phyloP scores from a whole-genome alignment of 2,329 filamentous ascomycete genomes.

The Xylaria sp. region DNA sequence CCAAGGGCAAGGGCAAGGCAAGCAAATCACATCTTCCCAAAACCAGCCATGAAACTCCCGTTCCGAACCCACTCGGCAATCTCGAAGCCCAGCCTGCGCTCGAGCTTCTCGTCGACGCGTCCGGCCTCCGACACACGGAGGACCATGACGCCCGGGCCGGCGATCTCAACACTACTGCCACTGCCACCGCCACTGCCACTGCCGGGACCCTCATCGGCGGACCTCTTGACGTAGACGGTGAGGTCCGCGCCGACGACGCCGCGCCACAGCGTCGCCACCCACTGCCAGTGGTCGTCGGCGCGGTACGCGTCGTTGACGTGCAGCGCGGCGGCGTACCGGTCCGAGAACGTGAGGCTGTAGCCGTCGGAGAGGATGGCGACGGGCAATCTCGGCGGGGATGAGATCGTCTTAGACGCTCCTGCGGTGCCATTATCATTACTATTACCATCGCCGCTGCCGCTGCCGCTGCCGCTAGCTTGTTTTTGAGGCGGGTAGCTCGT shows the following conservation, averaged over 20 bases:
- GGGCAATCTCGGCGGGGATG: constrained; percentile 58
- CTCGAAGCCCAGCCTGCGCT: constrained; percentile 85
- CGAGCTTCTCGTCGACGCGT: constrained; percentile 72
- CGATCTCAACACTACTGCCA: constrained; percentile 65
- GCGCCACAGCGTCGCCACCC: constrained; percentile 94
- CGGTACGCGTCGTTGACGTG: constrained; percentile 81
- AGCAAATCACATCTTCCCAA: constrained; percentile 32
- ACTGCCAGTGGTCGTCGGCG: constrained; percentile 94
- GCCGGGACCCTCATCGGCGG: constrained; percentile 35
- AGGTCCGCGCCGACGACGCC: constrained; percentile 85
- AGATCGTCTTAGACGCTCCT: no score
- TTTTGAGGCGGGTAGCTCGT: constrained; percentile 46
- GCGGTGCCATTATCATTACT: background rate
- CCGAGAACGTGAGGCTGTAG: constrained; percentile 82
- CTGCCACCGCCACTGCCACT: constrained; percentile 24
- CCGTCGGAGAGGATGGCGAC: constrained; percentile 80
- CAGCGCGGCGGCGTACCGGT: constrained; percentile 77
- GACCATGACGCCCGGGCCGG: constrained; percentile 64
- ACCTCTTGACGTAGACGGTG: constrained; percentile 71
- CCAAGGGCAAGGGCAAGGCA: background rate
- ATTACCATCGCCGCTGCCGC: background rate
- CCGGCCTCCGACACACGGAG: constrained; percentile 56
- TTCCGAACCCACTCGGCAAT: constrained; percentile 80
- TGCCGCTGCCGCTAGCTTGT: background rate
- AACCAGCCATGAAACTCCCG: constrained; percentile 53